Conservation (phyloP, 768 basidiomycete genomes). For the Mycena rosella region DNA sequence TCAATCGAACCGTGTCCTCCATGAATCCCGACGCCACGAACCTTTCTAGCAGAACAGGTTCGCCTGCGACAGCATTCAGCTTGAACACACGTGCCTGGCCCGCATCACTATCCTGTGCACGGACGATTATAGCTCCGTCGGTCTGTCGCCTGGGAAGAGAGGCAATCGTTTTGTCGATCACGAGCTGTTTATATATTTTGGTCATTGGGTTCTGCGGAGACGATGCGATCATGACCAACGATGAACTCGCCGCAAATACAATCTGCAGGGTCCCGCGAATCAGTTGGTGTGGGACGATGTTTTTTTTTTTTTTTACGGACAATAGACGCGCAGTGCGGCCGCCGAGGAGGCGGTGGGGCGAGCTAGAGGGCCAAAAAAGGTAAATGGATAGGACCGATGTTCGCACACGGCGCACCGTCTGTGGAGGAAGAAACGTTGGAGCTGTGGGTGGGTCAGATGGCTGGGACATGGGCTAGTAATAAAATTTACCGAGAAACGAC, state of each 20-base stretch:
- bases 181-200: conserved; percentile 63
- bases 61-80: conserved; percentile 78
- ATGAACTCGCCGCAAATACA: conserved; percentile 92
- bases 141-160: conserved; percentile 79
- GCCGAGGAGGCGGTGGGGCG: conserved; percentile 84
- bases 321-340: conserved; percentile 85
- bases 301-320: conserved; percentile 56
- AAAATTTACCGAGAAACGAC: conserved; percentile 74
- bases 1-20: conserved; percentile 6
- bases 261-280: conserved; percentile 57
- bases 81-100: conserved; percentile 85
- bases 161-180: conserved; percentile 81
- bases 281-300: conserved; percentile 30
- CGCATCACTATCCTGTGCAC: conserved; percentile 72
- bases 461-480: background rate
- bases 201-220: background rate
- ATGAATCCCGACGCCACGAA: conserved; percentile 47
- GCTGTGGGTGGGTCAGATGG: background rate
- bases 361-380: conserved; percentile 72
- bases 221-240: conserved; percentile 56
- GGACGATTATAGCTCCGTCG: conserved; percentile 85
- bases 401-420: conserved; percentile 66
- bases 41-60: conserved; percentile 86
- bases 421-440: conserved; percentile 86
- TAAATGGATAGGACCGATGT: background rate